Conservation (phyloP, 495 filamentous ascomycete species). For the Geoglossum glabrum region DNA sequence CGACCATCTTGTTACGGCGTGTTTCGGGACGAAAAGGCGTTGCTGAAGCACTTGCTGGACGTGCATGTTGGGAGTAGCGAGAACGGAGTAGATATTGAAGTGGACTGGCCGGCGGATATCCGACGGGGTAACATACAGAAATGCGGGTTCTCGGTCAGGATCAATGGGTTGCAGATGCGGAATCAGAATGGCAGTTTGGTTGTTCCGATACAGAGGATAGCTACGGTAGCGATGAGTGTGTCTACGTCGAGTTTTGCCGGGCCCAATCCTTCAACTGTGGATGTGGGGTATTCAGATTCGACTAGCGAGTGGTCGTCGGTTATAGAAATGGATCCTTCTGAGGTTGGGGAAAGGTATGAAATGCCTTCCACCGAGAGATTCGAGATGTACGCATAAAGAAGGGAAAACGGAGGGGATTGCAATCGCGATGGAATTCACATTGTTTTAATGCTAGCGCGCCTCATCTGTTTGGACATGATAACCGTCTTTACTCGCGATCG, state of each 20-base stretch:
- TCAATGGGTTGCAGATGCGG: constrained; percentile 1
- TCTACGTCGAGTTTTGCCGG: too few relatives aligned
- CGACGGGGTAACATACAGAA: constrained; percentile 1
- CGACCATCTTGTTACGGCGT: constrained; percentile 1
- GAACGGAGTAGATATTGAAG: neutral
- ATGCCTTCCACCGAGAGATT: too few relatives aligned
- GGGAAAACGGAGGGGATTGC: too few relatives aligned
- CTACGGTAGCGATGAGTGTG: neutral
- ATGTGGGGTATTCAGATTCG: too few relatives aligned
- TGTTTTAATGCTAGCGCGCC: too few relatives aligned
- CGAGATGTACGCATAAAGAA: too few relatives aligned
- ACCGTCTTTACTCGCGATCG: too few relatives aligned
- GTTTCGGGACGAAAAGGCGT: neutral
- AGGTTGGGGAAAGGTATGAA: too few relatives aligned
- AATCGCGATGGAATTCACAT: too few relatives aligned
- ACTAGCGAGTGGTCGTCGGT: too few relatives aligned
- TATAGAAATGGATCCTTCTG: too few relatives aligned
- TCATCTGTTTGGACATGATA: too few relatives aligned
- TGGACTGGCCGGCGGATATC: constrained; percentile 3
- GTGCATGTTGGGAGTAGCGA: neutral
- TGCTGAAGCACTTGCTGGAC: constrained; percentile 2
- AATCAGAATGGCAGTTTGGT: neutral
- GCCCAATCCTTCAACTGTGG: neutral
- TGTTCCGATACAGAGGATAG: neutral
- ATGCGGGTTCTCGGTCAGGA: constrained; percentile 1